Percentiles rank a stretch among this genome's conserved stretches.
phyloP scores from a whole-genome alignment of 1,139 yeast genomes.

The Petasospora fabianii region DNA sequence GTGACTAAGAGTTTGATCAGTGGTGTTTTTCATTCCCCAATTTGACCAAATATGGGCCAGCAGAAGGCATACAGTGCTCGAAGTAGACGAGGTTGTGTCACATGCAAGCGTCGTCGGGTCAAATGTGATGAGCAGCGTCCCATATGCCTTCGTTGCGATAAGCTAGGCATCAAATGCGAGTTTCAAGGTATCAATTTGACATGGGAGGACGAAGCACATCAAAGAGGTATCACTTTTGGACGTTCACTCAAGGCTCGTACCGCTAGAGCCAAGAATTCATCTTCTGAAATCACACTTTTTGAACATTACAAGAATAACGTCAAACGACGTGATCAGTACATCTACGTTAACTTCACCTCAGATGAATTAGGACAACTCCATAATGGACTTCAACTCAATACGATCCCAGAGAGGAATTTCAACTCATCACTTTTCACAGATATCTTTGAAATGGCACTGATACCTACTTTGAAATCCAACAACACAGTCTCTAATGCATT shows the following conservation, averaged over 20 bases:
- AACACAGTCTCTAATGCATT: constrained; percentile 14
- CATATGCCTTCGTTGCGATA: constrained; percentile 28
- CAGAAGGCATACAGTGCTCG: constrained; percentile 19
- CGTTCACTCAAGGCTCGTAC: constrained; percentile 31
- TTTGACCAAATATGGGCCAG: constrained; percentile 17
- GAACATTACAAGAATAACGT: constrained; percentile 10
- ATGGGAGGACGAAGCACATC: constrained; percentile 37
- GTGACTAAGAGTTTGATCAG: no score
- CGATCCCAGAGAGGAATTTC: neutral
- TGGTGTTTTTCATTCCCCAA: no score
- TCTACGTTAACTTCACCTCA: constrained; percentile 28
- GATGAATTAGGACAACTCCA: constrained; percentile 21
- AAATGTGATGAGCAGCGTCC: constrained; percentile 31
- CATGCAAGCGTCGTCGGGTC: constrained; percentile 18
- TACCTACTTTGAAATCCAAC: constrained; percentile 12
- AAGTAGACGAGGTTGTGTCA: constrained; percentile 23
- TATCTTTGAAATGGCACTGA: constrained; percentile 17
- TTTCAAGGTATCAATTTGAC: constrained; percentile 25
- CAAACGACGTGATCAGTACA: constrained; percentile 19
- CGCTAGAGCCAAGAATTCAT: constrained; percentile 14
- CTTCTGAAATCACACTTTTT: constrained; percentile 1
- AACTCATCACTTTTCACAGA: constrained; percentile 8
- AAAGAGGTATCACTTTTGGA: constrained; percentile 36
- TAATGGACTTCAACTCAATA: constrained; percentile 2
- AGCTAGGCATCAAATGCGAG: constrained; percentile 23